Evolutionary conservation across 2,329 filamentous ascomycete genomes (phyloP).

Genomic region (Leptographium lundbergii): DNA sequence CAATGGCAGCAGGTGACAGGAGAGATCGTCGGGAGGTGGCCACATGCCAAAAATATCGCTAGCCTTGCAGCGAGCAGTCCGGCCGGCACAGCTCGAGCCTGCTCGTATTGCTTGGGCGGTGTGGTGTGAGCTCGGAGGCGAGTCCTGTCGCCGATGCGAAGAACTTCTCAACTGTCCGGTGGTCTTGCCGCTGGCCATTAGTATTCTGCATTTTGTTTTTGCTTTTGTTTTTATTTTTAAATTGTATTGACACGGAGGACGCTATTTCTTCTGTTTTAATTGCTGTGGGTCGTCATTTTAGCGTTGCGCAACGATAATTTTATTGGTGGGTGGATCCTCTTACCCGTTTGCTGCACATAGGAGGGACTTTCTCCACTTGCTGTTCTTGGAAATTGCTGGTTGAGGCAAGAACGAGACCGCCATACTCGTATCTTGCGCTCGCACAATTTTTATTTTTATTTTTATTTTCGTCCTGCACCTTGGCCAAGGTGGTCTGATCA

Average conservation of each 20-base stretch:
- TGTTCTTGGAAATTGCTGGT: neutral
- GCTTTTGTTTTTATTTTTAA: neutral
- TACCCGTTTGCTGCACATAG: conserved; percentile 5
- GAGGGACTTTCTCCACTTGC: neutral
- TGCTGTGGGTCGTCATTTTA: conserved; percentile 13
- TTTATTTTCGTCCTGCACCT: neutral
- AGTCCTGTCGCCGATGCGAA: too few species aligned
- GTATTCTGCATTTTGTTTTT: neutral
- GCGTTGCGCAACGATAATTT: conserved; percentile 13
- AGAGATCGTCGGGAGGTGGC: neutral
- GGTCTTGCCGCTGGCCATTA: neutral
- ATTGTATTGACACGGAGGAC: neutral
- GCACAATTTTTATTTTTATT: neutral
- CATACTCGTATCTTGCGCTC: neutral
- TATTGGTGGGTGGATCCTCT: conserved; percentile 7
- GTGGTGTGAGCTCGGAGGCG: neutral
- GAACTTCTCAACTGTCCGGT: too few species aligned
- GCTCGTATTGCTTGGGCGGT: neutral
- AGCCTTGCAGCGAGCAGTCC: neutral
- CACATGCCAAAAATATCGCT: neutral
- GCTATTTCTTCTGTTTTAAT: conserved; percentile 9
- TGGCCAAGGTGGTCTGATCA: neutral
- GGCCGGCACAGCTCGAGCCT: neutral
- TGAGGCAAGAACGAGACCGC: neutral
- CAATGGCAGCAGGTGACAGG: neutral